Evolutionary conservation across 805 yeast species (phyloP).

Genomic region (Hanseniaspora singularis): DNA sequence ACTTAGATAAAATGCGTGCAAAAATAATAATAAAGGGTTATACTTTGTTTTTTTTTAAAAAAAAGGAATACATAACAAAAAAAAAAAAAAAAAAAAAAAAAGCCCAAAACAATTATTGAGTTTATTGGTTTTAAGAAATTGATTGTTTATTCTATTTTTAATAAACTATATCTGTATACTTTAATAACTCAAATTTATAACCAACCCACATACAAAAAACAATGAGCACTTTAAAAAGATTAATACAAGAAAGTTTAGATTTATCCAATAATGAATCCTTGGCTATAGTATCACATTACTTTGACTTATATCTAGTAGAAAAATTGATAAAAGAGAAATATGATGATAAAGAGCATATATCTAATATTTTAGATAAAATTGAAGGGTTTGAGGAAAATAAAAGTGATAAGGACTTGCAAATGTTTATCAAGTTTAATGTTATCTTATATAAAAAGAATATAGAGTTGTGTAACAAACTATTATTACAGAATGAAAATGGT

Average conservation of each 20-base stretch:
- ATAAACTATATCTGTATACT: no score
- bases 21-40: no score
- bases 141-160: no score
- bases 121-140: no score
- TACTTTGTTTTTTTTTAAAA: no score
- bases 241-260: conserved; percentile 9
- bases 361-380: conserved; percentile 53
- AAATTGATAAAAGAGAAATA: conserved; percentile 47
- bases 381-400: conserved; percentile 39
- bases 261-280: not conserved
- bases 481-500: conserved; percentile 27
- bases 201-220: not conserved
- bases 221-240: not conserved
- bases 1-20: no score
- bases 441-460: conserved; percentile 12
- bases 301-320: conserved; percentile 56
- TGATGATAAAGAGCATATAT: conserved; percentile 46
- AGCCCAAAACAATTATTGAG: no score
- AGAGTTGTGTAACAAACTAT: conserved; percentile 33
- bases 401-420: not conserved
- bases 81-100: no score
- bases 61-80: no score
- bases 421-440: conserved; percentile 4
- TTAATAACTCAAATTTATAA: no score
- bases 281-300: conserved; percentile 26